phyloP scores from a whole-genome alignment of 1,284 basidiomycete genomes.

The Naganishia cerealis region DNA sequence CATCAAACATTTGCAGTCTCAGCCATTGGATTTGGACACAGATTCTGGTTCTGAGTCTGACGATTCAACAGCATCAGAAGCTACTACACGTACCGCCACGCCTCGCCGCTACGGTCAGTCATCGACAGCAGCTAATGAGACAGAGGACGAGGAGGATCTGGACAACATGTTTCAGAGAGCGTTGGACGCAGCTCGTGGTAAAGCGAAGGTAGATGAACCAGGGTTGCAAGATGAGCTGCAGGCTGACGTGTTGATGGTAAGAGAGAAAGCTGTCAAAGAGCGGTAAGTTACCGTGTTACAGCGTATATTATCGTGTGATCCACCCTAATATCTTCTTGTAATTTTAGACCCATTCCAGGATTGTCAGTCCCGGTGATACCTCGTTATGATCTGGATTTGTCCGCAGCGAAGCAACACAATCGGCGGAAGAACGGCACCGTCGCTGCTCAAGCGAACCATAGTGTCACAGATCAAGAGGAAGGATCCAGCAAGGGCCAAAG shows the following conservation, averaged over 20 bases:
- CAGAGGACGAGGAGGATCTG: slow-evolving; percentile 59
- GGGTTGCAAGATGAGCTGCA: slow-evolving; percentile 37
- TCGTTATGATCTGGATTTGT: slow-evolving; percentile 34
- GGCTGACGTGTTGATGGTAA: slow-evolving; percentile 49
- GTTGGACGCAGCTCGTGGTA: slow-evolving; percentile 59
- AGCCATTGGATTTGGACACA: background rate
- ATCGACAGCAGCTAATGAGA: slow-evolving; percentile 14
- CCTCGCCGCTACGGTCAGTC: background rate
- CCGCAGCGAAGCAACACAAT: slow-evolving; percentile 19
- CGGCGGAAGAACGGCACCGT: slow-evolving; percentile 25
- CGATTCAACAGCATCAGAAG: slow-evolving; percentile 17
- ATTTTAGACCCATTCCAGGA: slow-evolving; percentile 58
- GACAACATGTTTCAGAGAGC: slow-evolving; percentile 65
- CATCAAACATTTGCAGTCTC: background rate
- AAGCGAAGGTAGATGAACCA: slow-evolving; percentile 38
- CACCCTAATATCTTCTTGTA: slow-evolving; percentile 5
- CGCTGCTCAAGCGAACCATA: background rate
- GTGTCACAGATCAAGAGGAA: slow-evolving; percentile 18
- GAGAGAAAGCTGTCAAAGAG: slow-evolving; percentile 45
- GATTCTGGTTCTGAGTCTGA: slow-evolving; percentile 10
- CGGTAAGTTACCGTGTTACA: slow-evolving; percentile 43
- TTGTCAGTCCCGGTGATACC: slow-evolving; percentile 57
- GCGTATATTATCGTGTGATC: slow-evolving; percentile 31
- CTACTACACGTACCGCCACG: slow-evolving; percentile 2
- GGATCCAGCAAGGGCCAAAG: slow-evolving; percentile 39